phyloP scores from a whole-genome alignment of 148 eudicot species.

The Pouteria glomerata region DNA sequence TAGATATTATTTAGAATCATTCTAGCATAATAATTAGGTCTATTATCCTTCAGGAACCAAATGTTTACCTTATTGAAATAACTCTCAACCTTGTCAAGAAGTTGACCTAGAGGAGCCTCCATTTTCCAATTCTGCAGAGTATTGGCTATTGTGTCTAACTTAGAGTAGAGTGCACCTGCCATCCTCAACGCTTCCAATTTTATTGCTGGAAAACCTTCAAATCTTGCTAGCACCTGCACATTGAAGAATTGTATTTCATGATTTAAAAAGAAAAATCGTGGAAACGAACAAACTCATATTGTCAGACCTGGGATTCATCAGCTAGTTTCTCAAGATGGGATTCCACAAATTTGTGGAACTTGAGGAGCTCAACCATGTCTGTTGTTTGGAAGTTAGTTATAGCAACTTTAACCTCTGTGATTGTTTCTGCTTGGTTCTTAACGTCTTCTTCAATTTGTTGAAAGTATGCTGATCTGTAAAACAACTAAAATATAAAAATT shows the following conservation, averaged over 20 bases:
- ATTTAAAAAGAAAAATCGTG: neutral
- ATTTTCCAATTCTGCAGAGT: slow-evolving; percentile 61
- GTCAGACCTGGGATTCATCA: slow-evolving; percentile 64
- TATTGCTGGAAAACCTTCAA: slow-evolving; percentile 72
- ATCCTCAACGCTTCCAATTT: slow-evolving; percentile 69
- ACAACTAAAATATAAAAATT: neutral
- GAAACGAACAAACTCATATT: neutral
- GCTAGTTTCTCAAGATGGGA: slow-evolving; percentile 66
- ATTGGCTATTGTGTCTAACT: slow-evolving; percentile 38
- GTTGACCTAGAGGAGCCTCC: slow-evolving; percentile 47
- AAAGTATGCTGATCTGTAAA: slow-evolving; percentile 67
- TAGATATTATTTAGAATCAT: neutral
- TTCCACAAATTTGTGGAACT: slow-evolving; percentile 61
- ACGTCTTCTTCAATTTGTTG: slow-evolving; percentile 79
- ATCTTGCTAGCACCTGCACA: slow-evolving; percentile 61
- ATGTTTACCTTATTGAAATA: slow-evolving; percentile 66
- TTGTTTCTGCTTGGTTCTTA: slow-evolving; percentile 35
- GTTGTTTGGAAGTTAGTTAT: slow-evolving; percentile 54
- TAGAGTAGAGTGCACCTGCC: slow-evolving; percentile 58
- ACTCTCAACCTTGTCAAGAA: slow-evolving; percentile 60
- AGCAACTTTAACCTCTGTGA: slow-evolving; percentile 47
- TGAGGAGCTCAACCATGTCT: slow-evolving; percentile 67
- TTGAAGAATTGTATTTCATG: neutral
- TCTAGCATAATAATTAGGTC: neutral
- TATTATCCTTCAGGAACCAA: neutral